Evolutionary conservation across 2,329 filamentous ascomycete species (phyloP).

Genomic region (Plectosphaerella cucumerina): DNA sequence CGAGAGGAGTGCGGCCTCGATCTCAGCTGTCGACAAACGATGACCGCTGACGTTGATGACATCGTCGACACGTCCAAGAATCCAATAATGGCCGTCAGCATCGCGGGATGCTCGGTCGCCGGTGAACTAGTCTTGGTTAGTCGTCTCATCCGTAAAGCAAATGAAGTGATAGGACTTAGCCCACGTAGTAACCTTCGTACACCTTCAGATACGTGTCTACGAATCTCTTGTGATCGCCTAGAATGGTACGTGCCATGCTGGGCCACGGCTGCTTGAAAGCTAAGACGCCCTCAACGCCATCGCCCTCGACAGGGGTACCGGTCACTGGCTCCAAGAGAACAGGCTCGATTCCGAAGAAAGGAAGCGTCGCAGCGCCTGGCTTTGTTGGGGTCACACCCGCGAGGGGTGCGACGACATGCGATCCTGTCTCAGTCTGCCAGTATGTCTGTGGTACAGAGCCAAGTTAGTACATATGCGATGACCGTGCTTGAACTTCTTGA

Average conservation of each 20-base stretch:
- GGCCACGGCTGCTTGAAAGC: constrained; percentile 98
- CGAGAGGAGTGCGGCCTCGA: constrained; percentile 94
- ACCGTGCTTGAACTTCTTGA: too few relatives aligned
- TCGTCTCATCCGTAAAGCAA: neutral
- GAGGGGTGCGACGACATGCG: constrained; percentile 89
- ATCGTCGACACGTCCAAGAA: constrained; percentile 95
- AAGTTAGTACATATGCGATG: too few relatives aligned
- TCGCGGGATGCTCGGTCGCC: constrained; percentile 94
- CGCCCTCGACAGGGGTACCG: constrained; percentile 87
- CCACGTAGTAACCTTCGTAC: constrained; percentile 94
- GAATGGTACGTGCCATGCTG: constrained; percentile 96
- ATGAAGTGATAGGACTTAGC: constrained; percentile 18
- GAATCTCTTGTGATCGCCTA: constrained; percentile 95
- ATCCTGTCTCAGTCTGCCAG: constrained; percentile 99
- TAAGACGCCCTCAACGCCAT: constrained; percentile 94
- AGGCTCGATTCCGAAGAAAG: constrained; percentile 97
- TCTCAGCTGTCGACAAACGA: constrained; percentile 93
- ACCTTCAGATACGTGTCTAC: constrained; percentile 98
- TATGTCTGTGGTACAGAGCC: constrained; percentile 64
- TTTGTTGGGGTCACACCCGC: constrained; percentile 94
- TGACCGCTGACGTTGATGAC: constrained; percentile 98
- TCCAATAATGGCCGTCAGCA: constrained; percentile 99
- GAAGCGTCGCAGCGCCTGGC: constrained; percentile 89
- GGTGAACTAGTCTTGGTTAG: constrained; percentile 58
- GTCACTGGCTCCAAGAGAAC: constrained; percentile 96